These are phyloP conservation scores for Phoma herbarum DNA, from an alignment of 2,329 filamentous ascomycete species.

Conservation along the genomic window DNA sequence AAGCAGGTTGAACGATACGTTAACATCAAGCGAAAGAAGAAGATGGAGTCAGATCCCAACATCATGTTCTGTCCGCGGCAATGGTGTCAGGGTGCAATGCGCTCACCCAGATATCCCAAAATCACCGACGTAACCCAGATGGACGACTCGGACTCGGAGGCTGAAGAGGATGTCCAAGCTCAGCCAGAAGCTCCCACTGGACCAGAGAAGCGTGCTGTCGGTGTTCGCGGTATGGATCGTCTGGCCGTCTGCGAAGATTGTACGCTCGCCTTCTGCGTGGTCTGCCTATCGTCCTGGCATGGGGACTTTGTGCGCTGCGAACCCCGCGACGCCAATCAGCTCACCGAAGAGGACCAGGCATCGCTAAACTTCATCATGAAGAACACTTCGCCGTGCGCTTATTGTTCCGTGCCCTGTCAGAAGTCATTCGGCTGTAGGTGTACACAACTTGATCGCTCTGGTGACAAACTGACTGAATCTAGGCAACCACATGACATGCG, in stretches of 20 bases:
- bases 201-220: slow-evolving; percentile 36
- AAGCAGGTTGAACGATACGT: slow-evolving; percentile 86
- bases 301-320: slow-evolving; percentile 81
- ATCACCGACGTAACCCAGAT: slow-evolving; percentile 53
- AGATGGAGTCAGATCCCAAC: slow-evolving; percentile 88
- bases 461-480: slow-evolving; percentile 56
- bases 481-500: slow-evolving; percentile 91
- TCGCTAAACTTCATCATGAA: slow-evolving; percentile 82
- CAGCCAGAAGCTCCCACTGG: slow-evolving; percentile 16
- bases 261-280: slow-evolving; percentile 78
- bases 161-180: slow-evolving; percentile 34
- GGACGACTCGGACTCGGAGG: slow-evolving; percentile 53
- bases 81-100: slow-evolving; percentile 91
- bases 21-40: slow-evolving; percentile 88
- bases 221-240: slow-evolving; percentile 67
- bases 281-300: slow-evolving; percentile 87
- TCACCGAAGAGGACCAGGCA: slow-evolving; percentile 85
- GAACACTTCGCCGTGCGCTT: slow-evolving; percentile 88
- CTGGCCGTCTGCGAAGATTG: slow-evolving; percentile 83
- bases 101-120: slow-evolving; percentile 60
- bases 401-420: slow-evolving; percentile 82
- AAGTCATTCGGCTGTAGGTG: slow-evolving; percentile 82
- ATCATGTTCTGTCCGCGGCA: slow-evolving; percentile 91
- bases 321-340: slow-evolving; percentile 71
- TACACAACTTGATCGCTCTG: too few species aligned